Percentiles rank a stretch among this genome's conserved stretches.
Evolutionary conservation across 495 filamentous ascomycete genomes (phyloP).

Genomic region (Xylaria acuta): DNA sequence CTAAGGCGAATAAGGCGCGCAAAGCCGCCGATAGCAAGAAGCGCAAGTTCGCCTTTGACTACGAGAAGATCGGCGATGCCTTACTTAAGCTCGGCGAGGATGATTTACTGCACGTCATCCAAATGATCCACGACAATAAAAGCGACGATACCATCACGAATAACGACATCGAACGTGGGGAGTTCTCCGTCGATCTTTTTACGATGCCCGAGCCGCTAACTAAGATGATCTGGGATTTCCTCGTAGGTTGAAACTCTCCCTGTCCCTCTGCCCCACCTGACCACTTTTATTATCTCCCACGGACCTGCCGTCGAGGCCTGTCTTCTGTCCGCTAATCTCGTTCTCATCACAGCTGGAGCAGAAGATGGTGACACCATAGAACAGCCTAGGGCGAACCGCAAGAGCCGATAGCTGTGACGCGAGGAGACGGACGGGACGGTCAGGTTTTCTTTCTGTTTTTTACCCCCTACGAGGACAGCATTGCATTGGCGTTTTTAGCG

Average conservation of each 20-base stretch:
- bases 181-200: conserved; percentile 98
- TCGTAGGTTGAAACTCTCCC: conserved; percentile 42
- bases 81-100: conserved; percentile 85
- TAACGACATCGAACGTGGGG: conserved; percentile 95
- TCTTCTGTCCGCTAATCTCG: not conserved
- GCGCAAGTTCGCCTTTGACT: conserved; percentile 83
- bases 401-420: not conserved
- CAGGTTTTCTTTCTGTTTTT: conserved; percentile 3
- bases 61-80: conserved; percentile 96
- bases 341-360: conserved; percentile 22
- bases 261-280: not conserved
- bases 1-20: conserved; percentile 62
- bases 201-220: conserved; percentile 82
- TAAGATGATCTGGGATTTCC: conserved; percentile 94
- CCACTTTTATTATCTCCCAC: not conserved
- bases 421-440: not conserved
- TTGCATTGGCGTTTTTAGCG: conserved; percentile 40
- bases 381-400: not conserved
- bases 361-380: conserved; percentile 22
- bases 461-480: conserved; percentile 22
- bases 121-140: conserved; percentile 98
- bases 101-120: conserved; percentile 90
- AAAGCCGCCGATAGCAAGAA: conserved; percentile 75
- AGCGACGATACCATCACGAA: conserved; percentile 89
- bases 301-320: not conserved